Evolutionary conservation across 1,139 yeast species (phyloP).

Genomic region (Meyerozyma guilliermondii): DNA sequence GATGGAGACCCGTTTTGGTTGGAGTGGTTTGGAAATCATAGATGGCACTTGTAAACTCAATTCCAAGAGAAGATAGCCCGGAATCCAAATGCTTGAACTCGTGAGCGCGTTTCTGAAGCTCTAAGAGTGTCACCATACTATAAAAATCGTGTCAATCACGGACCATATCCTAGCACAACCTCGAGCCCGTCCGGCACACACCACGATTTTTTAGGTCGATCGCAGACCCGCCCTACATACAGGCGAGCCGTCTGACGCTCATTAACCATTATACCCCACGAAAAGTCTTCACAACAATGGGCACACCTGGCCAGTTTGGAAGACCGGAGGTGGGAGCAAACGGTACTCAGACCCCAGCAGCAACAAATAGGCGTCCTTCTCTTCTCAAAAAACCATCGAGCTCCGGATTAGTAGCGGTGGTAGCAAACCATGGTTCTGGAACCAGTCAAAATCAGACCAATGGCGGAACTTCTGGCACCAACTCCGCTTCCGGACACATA

Average conservation of each 20-base stretch:
- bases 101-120: not conserved
- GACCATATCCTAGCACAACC: not conserved
- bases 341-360: not conserved
- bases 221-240: not conserved
- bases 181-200: not conserved
- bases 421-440: not conserved
- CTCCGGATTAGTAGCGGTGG: not conserved
- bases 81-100: not conserved
- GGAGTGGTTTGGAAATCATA: conserved; percentile 39
- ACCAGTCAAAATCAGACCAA: not conserved
- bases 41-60: conserved; percentile 14
- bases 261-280: not conserved
- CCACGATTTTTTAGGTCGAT: not conserved
- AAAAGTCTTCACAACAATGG: not conserved
- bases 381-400: not conserved
- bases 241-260: not conserved
- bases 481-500: not conserved
- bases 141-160: not conserved
- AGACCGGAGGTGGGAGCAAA: not conserved
- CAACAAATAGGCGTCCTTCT: not conserved
- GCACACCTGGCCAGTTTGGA: not conserved
- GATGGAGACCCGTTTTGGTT: conserved; percentile 19
- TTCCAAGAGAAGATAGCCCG: not conserved
- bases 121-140: not conserved
- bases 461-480: not conserved